Percentiles rank a stretch among this genome's conserved stretches.
Conservation (phyloP, 2,329 filamentous ascomycete genomes). For the Ophiostoma sp. region DNA sequence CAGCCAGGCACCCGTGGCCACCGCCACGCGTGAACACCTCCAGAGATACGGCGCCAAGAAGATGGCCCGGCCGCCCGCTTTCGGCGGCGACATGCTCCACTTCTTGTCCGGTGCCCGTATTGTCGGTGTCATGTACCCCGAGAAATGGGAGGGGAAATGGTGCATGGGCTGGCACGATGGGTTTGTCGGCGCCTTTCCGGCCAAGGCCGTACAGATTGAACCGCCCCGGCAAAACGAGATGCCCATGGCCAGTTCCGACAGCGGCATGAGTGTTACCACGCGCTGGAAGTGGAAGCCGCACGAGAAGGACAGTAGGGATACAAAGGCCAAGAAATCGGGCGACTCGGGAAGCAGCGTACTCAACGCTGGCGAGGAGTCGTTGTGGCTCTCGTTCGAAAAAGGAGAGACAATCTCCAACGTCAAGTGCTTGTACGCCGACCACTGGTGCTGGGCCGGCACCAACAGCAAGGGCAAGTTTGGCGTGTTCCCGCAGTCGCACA, state of each 20-base stretch:
- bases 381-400: conserved; percentile 64
- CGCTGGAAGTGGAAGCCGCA: conserved; percentile 54
- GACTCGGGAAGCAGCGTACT: conserved; percentile 37
- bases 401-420: conserved; percentile 68
- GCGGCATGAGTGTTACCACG: conserved; percentile 50
- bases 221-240: conserved; percentile 49
- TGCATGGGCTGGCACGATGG: conserved; percentile 60
- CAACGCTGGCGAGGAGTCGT: conserved; percentile 38
- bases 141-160: conserved; percentile 57
- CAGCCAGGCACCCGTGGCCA: conserved; percentile 39
- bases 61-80: conserved; percentile 38
- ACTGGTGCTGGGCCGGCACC: conserved; percentile 42
- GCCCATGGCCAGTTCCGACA: conserved; percentile 47
- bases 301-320: conserved; percentile 5
- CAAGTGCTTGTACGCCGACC: conserved; percentile 44
- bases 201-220: conserved; percentile 51
- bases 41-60: conserved; percentile 40
- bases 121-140: conserved; percentile 53
- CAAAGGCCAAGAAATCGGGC: not conserved
- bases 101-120: conserved; percentile 51
- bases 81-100: conserved; percentile 40
- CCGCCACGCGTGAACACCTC: conserved; percentile 40
- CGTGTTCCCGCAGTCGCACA: conserved; percentile 37
- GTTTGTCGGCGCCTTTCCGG: conserved; percentile 50
- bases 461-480: conserved; percentile 40